These are phyloP conservation scores for Leccinellum luteum DNA, from an alignment of 768 basidiomycete genomes.

Conservation along the genomic window DNA sequence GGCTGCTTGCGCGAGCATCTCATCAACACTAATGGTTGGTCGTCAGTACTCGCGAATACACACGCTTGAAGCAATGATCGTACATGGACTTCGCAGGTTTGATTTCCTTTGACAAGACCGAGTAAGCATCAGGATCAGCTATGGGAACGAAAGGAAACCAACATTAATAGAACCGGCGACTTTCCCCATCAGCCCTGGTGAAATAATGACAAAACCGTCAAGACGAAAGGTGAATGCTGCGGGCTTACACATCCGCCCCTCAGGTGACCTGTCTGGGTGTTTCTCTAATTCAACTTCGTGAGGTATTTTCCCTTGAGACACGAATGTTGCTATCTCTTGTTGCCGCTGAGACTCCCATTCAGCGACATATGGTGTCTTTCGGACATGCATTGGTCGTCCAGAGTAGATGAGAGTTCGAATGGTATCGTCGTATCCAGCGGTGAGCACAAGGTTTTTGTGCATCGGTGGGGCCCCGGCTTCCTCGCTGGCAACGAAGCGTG, in stretches of 20 bases:
- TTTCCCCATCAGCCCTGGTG: constrained; percentile 72
- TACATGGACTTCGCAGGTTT: constrained; percentile 85
- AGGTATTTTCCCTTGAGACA: constrained; percentile 67
- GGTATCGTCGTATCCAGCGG: constrained; percentile 75
- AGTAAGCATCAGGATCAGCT: constrained; percentile 1
- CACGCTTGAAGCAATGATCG: constrained; percentile 21
- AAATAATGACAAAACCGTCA: constrained; percentile 2
- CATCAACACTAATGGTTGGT: constrained; percentile 61
- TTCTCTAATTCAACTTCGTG: constrained; percentile 69
- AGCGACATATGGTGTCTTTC: constrained; percentile 73
- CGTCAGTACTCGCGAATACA: constrained; percentile 9
- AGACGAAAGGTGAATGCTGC: not conserved
- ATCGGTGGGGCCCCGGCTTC: constrained; percentile 76
- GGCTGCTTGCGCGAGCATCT: constrained; percentile 71
- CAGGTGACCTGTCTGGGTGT: constrained; percentile 63
- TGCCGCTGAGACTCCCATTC: constrained; percentile 70
- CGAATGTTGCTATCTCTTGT: constrained; percentile 55
- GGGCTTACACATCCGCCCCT: constrained; percentile 57
- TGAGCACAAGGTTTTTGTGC: constrained; percentile 67
- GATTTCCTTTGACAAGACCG: constrained; percentile 50
- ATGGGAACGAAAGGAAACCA: constrained; percentile 18
- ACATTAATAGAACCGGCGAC: constrained; percentile 71
- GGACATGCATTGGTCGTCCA: constrained; percentile 80
- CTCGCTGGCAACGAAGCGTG: constrained; percentile 78
- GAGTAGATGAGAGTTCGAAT: constrained; percentile 70